These are phyloP conservation scores for Papiliotrema laurentii DNA, from an alignment of 1,284 basidiomycete species.

Conservation along the genomic window DNA sequence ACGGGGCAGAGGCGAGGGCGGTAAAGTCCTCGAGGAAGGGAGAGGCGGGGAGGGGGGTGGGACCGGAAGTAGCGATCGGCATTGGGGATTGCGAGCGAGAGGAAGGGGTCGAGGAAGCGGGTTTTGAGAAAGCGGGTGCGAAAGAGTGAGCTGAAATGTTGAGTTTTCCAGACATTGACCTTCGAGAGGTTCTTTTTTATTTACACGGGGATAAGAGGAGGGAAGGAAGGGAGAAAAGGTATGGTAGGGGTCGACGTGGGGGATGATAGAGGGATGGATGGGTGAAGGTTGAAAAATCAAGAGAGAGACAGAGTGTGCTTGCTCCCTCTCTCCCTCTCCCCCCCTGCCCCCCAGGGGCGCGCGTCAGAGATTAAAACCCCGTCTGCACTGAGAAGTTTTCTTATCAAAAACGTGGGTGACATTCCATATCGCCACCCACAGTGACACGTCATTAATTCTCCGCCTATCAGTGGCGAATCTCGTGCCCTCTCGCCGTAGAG, in stretches of 20 bases:
- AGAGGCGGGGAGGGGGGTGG: slow-evolving; percentile 37
- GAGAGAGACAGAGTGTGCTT: too few relatives aligned
- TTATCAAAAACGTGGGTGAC: too few relatives aligned
- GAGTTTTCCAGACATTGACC: neutral
- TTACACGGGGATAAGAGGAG: neutral
- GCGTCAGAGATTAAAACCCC: too few relatives aligned
- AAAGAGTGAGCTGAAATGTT: neutral
- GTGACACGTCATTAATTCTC: too few relatives aligned
- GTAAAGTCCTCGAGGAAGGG: slow-evolving; percentile 33
- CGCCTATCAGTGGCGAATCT: too few relatives aligned
- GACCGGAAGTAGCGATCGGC: slow-evolving; percentile 33
- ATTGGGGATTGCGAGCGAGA: slow-evolving; percentile 14
- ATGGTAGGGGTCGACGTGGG: neutral
- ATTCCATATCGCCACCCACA: too few relatives aligned
- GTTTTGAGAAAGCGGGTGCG: neutral
- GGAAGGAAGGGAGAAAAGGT: neutral
- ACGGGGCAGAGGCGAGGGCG: slow-evolving; percentile 36
- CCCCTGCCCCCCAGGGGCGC: too few relatives aligned
- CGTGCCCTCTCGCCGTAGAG: too few relatives aligned
- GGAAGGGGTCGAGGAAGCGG: neutral
- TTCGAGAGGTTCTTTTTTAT: neutral
- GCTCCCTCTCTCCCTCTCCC: too few relatives aligned
- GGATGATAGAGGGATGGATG: neutral
- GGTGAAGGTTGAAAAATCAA: neutral
- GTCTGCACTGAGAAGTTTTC: too few relatives aligned